Percentiles rank a stretch among this genome's conserved stretches.
phyloP scores from a whole-genome alignment of 1,139 yeast genomes.

The Suhomyces chickasaworum region DNA sequence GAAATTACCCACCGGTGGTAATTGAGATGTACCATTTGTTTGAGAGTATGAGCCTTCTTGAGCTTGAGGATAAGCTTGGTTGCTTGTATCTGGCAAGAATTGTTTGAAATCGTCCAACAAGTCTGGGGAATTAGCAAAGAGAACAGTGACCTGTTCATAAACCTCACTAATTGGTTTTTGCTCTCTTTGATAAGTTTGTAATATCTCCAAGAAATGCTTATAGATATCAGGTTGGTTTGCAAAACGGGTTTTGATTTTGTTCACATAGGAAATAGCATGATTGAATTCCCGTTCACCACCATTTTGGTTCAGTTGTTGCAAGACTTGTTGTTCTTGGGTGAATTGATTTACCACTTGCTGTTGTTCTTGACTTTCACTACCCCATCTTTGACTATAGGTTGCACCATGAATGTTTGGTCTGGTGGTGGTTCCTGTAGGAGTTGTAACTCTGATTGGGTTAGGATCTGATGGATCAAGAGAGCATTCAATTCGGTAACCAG shows the following conservation, averaged over 20 bases:
- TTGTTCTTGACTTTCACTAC: slow-evolving; percentile 22
- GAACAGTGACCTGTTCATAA: slow-evolving; percentile 84
- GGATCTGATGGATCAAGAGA: slow-evolving; percentile 88
- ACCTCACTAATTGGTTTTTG: slow-evolving; percentile 95
- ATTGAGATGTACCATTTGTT: slow-evolving; percentile 47
- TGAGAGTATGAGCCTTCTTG: slow-evolving; percentile 22
- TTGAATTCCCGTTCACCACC: slow-evolving; percentile 87
- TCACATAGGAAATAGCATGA: slow-evolving; percentile 94
- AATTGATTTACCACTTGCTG: slow-evolving; percentile 21
- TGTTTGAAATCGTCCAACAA: slow-evolving; percentile 91
- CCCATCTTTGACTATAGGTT: slow-evolving; percentile 32
- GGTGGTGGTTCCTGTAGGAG: slow-evolving; percentile 89
- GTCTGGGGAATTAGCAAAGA: slow-evolving; percentile 93
- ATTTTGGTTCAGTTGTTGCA: slow-evolving; percentile 21
- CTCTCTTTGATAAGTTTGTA: slow-evolving; percentile 95
- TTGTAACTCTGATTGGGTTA: slow-evolving; percentile 89
- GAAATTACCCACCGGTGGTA: slow-evolving; percentile 96
- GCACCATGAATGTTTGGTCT: slow-evolving; percentile 51
- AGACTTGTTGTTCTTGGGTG: slow-evolving; percentile 35
- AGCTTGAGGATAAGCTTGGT: slow-evolving; percentile 31
- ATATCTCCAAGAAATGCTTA: slow-evolving; percentile 89
- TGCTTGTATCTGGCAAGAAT: slow-evolving; percentile 87
- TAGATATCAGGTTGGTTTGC: slow-evolving; percentile 94
- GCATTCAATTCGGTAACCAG: slow-evolving; percentile 94
- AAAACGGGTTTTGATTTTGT: slow-evolving; percentile 91